Conservation (phyloP, 441 rosid genomes). For the Capsella rubella region DNA sequence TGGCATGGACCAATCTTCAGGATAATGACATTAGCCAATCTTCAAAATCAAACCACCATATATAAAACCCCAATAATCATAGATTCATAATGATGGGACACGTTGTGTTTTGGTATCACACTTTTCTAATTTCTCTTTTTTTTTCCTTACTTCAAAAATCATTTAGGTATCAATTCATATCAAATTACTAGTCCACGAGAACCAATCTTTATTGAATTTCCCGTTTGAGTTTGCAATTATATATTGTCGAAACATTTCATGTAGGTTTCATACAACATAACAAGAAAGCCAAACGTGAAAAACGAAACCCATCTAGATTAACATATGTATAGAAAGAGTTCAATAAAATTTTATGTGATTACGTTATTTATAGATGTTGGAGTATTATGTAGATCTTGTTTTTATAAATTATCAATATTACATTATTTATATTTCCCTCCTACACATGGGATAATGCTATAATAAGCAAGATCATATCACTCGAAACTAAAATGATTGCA, state of each 20-base stretch:
- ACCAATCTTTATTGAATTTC: conserved; percentile 10
- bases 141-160: background rate
- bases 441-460: background rate
- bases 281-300: background rate
- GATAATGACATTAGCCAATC: conserved; percentile 38
- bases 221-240: conserved; percentile 6
- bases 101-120: conserved; percentile 38
- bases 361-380: background rate
- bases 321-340: background rate
- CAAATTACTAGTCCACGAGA: background rate
- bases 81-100: conserved; percentile 16
- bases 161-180: conserved; percentile 25
- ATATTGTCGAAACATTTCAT: conserved; percentile 13
- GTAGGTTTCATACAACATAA: conserved; percentile 13
- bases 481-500: background rate
- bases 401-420: background rate
- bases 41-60: conserved; percentile 8
- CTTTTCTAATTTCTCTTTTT: background rate
- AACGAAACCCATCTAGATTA: background rate
- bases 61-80: conserved; percentile 18
- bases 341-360: background rate
- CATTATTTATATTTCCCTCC: background rate
- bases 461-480: background rate
- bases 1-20: conserved; percentile 44
- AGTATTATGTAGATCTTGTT: background rate